Evolutionary conservation across 768 basidiomycete genomes (phyloP), one percentile per base, ranked within the genome.

Genomic region (Lepiota venenata): DNA sequence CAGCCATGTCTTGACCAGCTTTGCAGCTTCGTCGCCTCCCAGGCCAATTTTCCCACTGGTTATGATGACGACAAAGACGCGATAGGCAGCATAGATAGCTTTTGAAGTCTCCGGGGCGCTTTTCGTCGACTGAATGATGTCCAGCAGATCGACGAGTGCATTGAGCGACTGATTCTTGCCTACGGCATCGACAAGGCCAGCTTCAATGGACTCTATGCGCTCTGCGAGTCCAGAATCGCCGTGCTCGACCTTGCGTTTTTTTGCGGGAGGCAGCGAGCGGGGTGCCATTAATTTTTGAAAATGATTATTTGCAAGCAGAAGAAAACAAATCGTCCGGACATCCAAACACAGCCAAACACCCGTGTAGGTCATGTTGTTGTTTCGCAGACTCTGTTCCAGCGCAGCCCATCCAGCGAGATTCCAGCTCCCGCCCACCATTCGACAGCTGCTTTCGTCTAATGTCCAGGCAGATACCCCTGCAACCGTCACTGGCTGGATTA

Each of bases 401-500:
- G 52, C 39, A 41, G 39, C 27, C 12, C 52, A 54, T 25, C 46
- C 52, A 16, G 52, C 45, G 27, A 36, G n/a, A 18, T 60, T 53
- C 40, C 47, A 50, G 20, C 49, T 60, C 11, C 58, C 58, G 12
- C 58, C 47, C n/a, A 60, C 58, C 10, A 53, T 60, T 25, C 40
- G 51, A 4, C 56, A 57, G 29, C 48, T 60, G 15, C 38, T 57
- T 6, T 52, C 46, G 0, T 27, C 35, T 1, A 45, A 12, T 12
- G 16, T 38, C 47, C 16, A 47, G 18, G 52, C 51, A 12, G 29
- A 27, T 8, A n/a, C 43, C 4, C 44, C 57, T 1, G 64, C 76
- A 0, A 75, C 74, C 15, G 77, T 95, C 9, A 82, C 84, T 40
- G 94, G 91, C 48, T 96, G 92, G 91, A 76, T 98, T 52, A 87